Evolutionary conservation across 257 asterid genomes (phyloP).

Genomic region (Cynanchum wilfordii): DNA sequence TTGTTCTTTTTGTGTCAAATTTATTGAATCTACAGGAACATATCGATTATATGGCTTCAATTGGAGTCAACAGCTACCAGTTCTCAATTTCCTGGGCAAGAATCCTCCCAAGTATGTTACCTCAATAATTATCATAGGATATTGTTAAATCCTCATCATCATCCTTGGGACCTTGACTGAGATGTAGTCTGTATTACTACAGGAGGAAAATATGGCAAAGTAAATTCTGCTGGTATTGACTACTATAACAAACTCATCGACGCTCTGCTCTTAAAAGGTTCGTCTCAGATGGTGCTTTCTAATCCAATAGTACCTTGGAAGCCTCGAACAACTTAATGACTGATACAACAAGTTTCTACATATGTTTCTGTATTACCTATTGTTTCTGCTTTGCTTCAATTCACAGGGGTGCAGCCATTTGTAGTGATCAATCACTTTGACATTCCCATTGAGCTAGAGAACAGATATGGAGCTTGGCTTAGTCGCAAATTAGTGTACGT

Average conservation of each 20-base stretch:
- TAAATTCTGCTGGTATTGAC: slow-evolving; percentile 30
- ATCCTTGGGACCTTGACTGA: neutral
- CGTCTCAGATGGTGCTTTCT: neutral
- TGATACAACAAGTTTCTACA: neutral
- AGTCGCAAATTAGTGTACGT: slow-evolving; percentile 39
- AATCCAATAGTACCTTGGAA: too few relatives aligned
- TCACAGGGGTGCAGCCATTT: slow-evolving; percentile 52
- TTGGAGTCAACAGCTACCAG: slow-evolving; percentile 56
- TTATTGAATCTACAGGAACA: slow-evolving; percentile 34
- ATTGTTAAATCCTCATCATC: neutral
- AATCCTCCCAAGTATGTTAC: slow-evolving; percentile 50
- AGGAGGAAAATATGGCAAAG: slow-evolving; percentile 53
- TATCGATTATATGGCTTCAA: slow-evolving; percentile 49
- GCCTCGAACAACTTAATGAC: neutral
- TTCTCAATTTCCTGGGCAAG: slow-evolving; percentile 71
- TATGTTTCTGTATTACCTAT: neutral
- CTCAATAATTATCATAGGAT: neutral
- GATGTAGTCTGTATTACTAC: neutral
- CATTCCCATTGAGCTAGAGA: slow-evolving; percentile 61
- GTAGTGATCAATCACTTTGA: slow-evolving; percentile 50
- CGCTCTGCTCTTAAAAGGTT: slow-evolving; percentile 49
- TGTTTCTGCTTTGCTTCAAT: neutral
- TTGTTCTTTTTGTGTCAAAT: too few relatives aligned
- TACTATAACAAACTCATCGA: slow-evolving; percentile 38
- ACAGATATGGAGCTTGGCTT: slow-evolving; percentile 52